These are phyloP conservation scores for Mycena sp. DNA, from an alignment of 1,284 basidiomycete species.

Conservation along the genomic window DNA sequence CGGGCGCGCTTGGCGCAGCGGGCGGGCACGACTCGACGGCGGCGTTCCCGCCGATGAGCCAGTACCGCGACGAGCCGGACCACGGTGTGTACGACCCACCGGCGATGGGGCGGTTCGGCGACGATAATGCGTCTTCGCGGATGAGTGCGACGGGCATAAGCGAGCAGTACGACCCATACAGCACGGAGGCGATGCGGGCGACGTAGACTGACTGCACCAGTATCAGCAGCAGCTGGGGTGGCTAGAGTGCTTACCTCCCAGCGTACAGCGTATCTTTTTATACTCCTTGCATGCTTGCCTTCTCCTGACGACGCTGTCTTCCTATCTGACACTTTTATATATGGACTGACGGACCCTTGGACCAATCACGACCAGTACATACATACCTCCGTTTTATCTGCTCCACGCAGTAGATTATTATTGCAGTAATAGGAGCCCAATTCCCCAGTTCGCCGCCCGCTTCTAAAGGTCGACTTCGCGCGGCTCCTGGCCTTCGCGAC, in stretches of 20 bases:
- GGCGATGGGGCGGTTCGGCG: slow-evolving; percentile 31
- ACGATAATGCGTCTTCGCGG: slow-evolving; percentile 33
- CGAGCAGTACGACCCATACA: slow-evolving; percentile 5
- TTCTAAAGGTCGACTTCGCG: background rate
- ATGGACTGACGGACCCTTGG: background rate
- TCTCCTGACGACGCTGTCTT: background rate
- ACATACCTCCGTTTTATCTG: slow-evolving; percentile 16
- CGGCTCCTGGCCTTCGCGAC: slow-evolving; percentile 4
- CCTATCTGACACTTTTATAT: slow-evolving; percentile 4
- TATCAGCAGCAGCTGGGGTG: background rate
- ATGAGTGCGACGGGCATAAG: slow-evolving; percentile 38
- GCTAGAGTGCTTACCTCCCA: background rate
- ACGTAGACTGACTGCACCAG: background rate
- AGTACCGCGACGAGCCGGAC: slow-evolving; percentile 56
- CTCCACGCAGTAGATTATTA: slow-evolving; percentile 25
- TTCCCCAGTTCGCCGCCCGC: background rate
- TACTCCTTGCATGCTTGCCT: background rate
- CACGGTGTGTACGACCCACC: slow-evolving; percentile 31
- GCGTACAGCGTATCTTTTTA: background rate
- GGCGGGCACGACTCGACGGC: slow-evolving; percentile 23
- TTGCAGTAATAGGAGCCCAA: slow-evolving; percentile 25
- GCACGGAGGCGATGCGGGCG: slow-evolving; percentile 1
- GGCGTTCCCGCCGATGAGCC: slow-evolving; percentile 36
- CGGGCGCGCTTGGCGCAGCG: slow-evolving; percentile 34
- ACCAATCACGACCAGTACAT: slow-evolving; percentile 2